Base-by-base conservation (phyloP, 2,329 filamentous ascomycete genomes). In the Chrysosporium queenslandicum region DNA sequence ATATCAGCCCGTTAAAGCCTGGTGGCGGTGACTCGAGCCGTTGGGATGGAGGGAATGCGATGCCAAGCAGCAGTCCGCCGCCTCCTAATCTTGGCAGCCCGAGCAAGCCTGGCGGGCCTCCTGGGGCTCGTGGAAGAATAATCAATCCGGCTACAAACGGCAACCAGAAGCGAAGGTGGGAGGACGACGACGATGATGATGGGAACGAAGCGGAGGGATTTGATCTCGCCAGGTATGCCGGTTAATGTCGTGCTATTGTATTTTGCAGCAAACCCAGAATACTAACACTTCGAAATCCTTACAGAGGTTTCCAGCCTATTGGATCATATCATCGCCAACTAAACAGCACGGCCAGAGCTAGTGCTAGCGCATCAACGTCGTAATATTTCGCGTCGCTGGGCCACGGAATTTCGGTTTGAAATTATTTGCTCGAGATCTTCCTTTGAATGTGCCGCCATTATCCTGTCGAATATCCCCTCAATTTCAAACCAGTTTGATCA, bases 281-380 rank as follows among this genome's bases (percentile, higher is more conserved):
- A 12, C 56, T 61, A 49, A 57, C 56, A 20, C 46, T 49, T 58
- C 20, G 43, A 50, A 9, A n/a, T n/a, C n/a, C 7, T 16, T 57
- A 20, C 49, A 74, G 71, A 55, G 72, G 72, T 14, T 74, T 74
- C 57, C 71, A 73, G 61, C 71, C 72, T n/a, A 74, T 74, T 51
- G 68, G 71, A 12, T 69, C 69, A 4, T 72, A 71, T 53, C 70
- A 72, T 63, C 67, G 66, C 46, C 69, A 72, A 55, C 55, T 72
- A 48, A 70, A 60, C 59, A 69, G 50, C 43, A 53, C 54, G 4
- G 49, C 57, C 1, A 46, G 56, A 40, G 50, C 57, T 20, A 58
- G 56, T 36, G 56, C 52, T 3, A 57, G 54, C 20, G 56, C 56
- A 3, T 56, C 56, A n/a, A 58, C 54, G 37, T 48, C 50, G 41